Evolutionary conservation across 805 yeast genomes (phyloP), one percentile per base, ranked within the genome.

Genomic region (Candida silvicultrix): DNA sequence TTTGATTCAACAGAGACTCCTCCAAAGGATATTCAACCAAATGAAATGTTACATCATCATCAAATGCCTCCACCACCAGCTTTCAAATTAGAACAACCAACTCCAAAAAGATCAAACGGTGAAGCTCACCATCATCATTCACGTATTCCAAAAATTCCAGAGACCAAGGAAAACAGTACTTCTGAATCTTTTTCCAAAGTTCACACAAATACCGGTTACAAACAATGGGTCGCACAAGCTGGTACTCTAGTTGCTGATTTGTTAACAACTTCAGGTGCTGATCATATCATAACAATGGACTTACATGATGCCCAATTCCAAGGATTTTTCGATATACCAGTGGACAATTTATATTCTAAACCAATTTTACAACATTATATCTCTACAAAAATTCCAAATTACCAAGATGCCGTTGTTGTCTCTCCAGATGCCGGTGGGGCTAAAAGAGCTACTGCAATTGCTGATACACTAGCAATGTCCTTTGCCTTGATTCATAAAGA

Each of bases 371-470:
- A 87, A 63, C 85, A 87, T 54, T 94, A 89, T 66, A 89, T 94
- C 49, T 73, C 79, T 20, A 81, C 83, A 48, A 73, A 74, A 51
- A 81, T 94, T 46, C 92, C 95, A n/a, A 67, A 86, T 50, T 88
- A 81, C 61, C 78, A 78, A 53, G 84, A 89, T 37, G 85, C 92
- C 38, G 96, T 94, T 8, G 81, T 94, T 56, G 97, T 94, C 31
- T 89, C 97, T 1, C 99, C 99, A 0, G 99, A 94, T 67, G 94
- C 97, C 20, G 99, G 99, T 60, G 99, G 99, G 51, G 99, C 99
- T 42, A 94, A 94, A 65, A 73, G 99, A 53, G 97, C 99, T 29
- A 87, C 96, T 1, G 84, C 92, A 1, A 77, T 94, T 49, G 99
- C 99, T 2, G 99, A 94, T 67, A 78, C 85, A 1, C 68, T 94